These are phyloP conservation scores for Rhodotorula graminis DNA, from an alignment of 768 basidiomycete genomes.

Conservation along the genomic window DNA sequence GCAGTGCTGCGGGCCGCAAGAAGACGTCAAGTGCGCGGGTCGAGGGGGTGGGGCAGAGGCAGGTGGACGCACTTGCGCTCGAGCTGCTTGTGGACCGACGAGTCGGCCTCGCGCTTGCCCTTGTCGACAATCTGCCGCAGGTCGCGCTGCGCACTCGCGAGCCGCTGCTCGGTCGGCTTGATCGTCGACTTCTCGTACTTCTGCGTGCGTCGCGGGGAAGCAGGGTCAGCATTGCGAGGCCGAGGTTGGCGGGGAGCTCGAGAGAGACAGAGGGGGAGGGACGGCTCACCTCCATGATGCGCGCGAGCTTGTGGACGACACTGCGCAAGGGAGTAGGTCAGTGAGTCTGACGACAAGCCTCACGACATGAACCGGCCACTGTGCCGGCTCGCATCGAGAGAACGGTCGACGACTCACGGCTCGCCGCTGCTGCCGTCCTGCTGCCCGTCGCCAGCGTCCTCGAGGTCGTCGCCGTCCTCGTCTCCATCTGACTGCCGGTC, in stretches of 20 bases:
- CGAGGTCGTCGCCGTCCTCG: neutral
- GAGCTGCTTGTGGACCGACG: neutral
- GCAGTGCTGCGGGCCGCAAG: too few relatives aligned
- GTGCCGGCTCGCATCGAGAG: too few relatives aligned
- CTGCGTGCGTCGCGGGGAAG: neutral
- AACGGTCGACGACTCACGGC: neutral
- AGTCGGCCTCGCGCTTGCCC: conserved; percentile 7
- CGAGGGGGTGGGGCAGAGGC: neutral
- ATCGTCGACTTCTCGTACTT: neutral
- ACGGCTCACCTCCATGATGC: too few relatives aligned
- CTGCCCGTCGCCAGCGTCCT: conserved; percentile 5
- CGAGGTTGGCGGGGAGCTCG: too few relatives aligned
- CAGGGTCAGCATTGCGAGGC: neutral
- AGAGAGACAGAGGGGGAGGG: too few relatives aligned
- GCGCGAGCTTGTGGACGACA: too few relatives aligned
- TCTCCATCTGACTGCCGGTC: neutral
- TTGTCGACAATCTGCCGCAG: conserved; percentile 18
- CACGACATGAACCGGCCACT: too few relatives aligned
- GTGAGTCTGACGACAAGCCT: too few relatives aligned
- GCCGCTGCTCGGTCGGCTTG: conserved; percentile 3
- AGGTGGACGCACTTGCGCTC: neutral
- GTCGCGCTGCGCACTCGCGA: conserved; percentile 16
- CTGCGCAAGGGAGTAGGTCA: too few relatives aligned
- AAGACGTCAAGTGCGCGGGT: too few relatives aligned
- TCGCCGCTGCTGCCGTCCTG: neutral